These are phyloP conservation scores for Holtermannia corniformis DNA, from an alignment of 768 basidiomycete genomes.

Conservation along the genomic window DNA sequence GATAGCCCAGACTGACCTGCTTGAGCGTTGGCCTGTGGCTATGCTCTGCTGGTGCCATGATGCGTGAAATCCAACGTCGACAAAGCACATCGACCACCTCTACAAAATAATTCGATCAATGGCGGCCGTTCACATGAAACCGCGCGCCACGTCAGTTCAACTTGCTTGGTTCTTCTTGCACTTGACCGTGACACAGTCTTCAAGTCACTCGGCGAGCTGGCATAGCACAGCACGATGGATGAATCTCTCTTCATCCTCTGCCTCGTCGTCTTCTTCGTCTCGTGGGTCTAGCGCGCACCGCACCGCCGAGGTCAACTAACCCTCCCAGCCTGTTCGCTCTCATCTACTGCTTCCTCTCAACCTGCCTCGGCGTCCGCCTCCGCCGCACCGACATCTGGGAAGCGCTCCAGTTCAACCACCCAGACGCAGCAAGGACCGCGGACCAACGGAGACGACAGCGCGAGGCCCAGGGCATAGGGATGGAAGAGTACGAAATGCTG, in stretches of 20 bases:
- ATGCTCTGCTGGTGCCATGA: slow-evolving; percentile 42
- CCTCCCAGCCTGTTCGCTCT: slow-evolving; percentile 22
- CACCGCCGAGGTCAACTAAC: not conserved
- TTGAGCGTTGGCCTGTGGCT: slow-evolving; percentile 76
- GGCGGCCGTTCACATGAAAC: not conserved
- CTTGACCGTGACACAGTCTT: no score
- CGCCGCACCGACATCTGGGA: slow-evolving; percentile 27
- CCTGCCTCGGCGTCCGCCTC: slow-evolving; percentile 30
- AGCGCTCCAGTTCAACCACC: slow-evolving; percentile 8
- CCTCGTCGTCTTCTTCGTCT: slow-evolving; percentile 22
- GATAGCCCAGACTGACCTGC: slow-evolving; percentile 49
- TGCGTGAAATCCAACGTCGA: not conserved
- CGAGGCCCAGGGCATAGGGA: not conserved
- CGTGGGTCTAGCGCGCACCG: slow-evolving; percentile 11
- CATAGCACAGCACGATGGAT: slow-evolving; percentile 17
- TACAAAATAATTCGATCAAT: not conserved
- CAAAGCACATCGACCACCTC: not conserved
- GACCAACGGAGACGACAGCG: no score
- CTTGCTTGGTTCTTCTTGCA: no score
- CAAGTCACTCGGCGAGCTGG: no score
- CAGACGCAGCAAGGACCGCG: not conserved
- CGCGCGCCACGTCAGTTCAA: not conserved
- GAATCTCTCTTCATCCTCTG: slow-evolving; percentile 29
- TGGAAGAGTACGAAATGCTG: not conserved
- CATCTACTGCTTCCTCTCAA: slow-evolving; percentile 38